A percentile compares a stretch with the other conserved stretches of the same genome.
Conservation (phyloP, 129 eudicot genomes). For the Flaveria linearis region DNA sequence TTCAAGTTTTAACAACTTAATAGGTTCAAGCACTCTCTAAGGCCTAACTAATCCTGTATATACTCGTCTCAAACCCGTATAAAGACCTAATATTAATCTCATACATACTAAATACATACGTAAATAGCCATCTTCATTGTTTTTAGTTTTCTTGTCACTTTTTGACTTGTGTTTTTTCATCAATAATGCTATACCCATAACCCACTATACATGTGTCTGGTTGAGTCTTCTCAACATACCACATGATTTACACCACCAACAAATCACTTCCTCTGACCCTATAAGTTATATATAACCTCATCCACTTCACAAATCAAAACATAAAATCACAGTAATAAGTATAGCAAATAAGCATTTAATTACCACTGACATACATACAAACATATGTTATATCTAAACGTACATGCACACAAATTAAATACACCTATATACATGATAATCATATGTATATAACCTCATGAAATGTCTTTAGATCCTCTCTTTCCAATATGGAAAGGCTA, state of each 20-base stretch:
- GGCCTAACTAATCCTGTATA: too few species aligned
- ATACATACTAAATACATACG: too few species aligned
- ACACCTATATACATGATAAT: slow-evolving; percentile 11
- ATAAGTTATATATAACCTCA: too few species aligned
- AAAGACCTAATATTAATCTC: too few species aligned
- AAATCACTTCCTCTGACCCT: background rate
- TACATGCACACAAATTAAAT: background rate
- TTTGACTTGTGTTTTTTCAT: background rate
- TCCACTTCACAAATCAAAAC: slow-evolving; percentile 9
- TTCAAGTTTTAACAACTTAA: too few species aligned
- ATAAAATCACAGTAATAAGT: slow-evolving; percentile 11
- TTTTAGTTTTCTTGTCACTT: too few species aligned
- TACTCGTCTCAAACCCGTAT: too few species aligned
- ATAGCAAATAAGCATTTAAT: background rate
- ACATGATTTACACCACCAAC: background rate
- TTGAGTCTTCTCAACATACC: background rate
- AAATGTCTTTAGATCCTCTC: too few species aligned
- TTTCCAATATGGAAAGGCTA: too few species aligned
- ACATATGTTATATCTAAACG: background rate
- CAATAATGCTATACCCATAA: background rate
- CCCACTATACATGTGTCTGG: background rate
- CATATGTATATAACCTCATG: background rate
- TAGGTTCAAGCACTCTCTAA: too few species aligned
- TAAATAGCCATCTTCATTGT: too few species aligned
- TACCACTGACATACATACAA: background rate